A percentile compares a stretch with the other conserved stretches of the same genome.
phyloP scores from a whole-genome alignment of 768 basidiomycete species.

The Tulasnella sp. region DNA sequence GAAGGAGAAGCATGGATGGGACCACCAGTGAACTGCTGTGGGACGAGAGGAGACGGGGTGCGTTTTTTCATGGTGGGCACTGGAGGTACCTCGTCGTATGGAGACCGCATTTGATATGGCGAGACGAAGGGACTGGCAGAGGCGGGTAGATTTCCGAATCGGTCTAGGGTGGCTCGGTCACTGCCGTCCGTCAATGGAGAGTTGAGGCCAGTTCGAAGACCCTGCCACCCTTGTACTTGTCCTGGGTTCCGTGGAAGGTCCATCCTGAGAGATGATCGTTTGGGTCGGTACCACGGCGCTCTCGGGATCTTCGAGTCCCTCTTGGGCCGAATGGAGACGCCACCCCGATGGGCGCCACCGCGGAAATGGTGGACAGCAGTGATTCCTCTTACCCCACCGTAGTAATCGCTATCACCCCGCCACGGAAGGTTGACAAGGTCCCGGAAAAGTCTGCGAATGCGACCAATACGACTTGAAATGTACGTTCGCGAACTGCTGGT shows the following conservation, averaged over 20 bases:
- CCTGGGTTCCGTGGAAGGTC: slow-evolving; percentile 1
- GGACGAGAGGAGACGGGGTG: slow-evolving; percentile 10
- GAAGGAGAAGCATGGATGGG: slow-evolving; percentile 8
- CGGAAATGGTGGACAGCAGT: slow-evolving; percentile 14
- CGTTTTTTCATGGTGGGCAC: background rate
- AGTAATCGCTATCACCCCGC: slow-evolving; percentile 20
- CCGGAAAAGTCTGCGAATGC: background rate
- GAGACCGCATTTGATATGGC: slow-evolving; percentile 16
- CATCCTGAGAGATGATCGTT: background rate
- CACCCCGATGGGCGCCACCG: slow-evolving; percentile 5
- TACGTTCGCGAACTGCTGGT: slow-evolving; percentile 15
- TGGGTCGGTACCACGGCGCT: slow-evolving; percentile 23
- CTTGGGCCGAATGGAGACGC: slow-evolving; percentile 18
- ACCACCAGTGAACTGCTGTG: background rate
- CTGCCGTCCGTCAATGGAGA: slow-evolving; percentile 22
- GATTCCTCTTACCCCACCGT: slow-evolving; percentile 4
- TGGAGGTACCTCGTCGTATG: slow-evolving; percentile 4
- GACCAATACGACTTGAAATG: slow-evolving; percentile 9
- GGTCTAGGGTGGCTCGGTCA: slow-evolving; percentile 13
- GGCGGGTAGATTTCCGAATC: background rate
- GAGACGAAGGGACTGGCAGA: slow-evolving; percentile 19
- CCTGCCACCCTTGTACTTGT: background rate
- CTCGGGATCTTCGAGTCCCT: slow-evolving; percentile 21
- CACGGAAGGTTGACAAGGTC: slow-evolving; percentile 17
- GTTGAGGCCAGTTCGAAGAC: background rate